Evolutionary conservation across 768 basidiomycete genomes (phyloP).

Genomic region (Mrakia blollopis): DNA sequence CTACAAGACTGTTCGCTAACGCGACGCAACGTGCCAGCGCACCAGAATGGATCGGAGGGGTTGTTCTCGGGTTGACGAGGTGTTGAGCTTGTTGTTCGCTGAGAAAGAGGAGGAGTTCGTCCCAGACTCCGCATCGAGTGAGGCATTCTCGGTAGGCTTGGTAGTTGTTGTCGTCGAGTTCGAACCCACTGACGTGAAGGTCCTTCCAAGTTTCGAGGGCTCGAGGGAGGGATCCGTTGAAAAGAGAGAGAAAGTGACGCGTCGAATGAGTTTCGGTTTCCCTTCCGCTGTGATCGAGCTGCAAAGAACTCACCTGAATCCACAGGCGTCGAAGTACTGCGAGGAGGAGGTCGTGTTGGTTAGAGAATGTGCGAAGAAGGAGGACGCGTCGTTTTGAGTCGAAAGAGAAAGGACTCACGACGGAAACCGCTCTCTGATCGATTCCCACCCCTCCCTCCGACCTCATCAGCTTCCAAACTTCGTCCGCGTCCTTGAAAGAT

Average conservation of each 20-base stretch:
- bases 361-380: not conserved
- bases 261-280: not conserved
- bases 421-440: not conserved
- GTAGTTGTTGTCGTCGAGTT: not conserved
- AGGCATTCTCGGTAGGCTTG: not conserved
- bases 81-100: not conserved
- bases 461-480: not conserved
- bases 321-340: constrained; percentile 13
- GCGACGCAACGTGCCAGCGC: not conserved
- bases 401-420: not conserved
- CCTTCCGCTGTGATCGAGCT: too few relatives aligned
- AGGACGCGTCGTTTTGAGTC: not conserved
- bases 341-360: not conserved
- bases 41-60: not conserved
- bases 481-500: not conserved
- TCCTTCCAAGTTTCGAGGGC: not conserved
- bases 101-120: not conserved
- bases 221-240: not conserved
- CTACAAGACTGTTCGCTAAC: not conserved
- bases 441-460: not conserved
- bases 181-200: not conserved
- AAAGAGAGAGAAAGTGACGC: not conserved
- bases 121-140: not conserved
- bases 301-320: constrained; percentile 8
- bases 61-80: not conserved